Conservation (phyloP, 805 yeast genomes). For the Candida krabiensis region DNA sequence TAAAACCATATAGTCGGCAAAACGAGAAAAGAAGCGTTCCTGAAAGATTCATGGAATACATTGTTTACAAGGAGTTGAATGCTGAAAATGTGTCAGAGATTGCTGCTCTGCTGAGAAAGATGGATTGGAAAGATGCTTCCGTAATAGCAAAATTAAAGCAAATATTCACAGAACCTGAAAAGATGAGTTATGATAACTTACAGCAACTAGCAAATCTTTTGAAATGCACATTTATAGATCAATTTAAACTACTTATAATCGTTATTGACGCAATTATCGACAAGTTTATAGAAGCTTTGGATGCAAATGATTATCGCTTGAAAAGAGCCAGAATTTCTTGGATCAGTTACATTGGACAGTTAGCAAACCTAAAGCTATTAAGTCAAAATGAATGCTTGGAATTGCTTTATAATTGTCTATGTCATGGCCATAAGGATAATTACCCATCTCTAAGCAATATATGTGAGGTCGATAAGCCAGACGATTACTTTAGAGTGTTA, state of each 20-base stretch:
- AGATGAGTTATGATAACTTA: conserved; percentile 58
- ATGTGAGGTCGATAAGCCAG: conserved; percentile 56
- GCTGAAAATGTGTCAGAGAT: conserved; percentile 35
- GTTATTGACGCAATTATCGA: conserved; percentile 68
- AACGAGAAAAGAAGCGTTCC: conserved; percentile 38
- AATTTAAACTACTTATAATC: conserved; percentile 40
- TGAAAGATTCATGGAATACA: conserved; percentile 46
- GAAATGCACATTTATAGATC: conserved; percentile 31
- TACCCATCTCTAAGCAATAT: conserved; percentile 47
- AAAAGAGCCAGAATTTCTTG: conserved; percentile 65
- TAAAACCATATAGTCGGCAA: conserved; percentile 33
- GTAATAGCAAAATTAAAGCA: conserved; percentile 30
- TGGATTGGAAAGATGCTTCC: conserved; percentile 48
- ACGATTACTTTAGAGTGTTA: conserved; percentile 71
- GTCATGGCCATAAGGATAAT: conserved; percentile 63
- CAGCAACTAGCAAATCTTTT: conserved; percentile 49
- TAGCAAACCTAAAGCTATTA: conserved; percentile 50
- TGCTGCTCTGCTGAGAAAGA: conserved; percentile 37
- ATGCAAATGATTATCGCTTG: conserved; percentile 55
- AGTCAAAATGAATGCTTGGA: conserved; percentile 47
- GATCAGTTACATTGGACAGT: conserved; percentile 56
- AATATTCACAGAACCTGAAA: conserved; percentile 60
- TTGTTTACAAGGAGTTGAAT: conserved; percentile 54
- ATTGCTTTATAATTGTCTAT: conserved; percentile 54
- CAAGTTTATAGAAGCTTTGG: conserved; percentile 63